Evolutionary conservation across 148 eudicot species (phyloP), one percentile per base, ranked within the genome.

Genomic region (Camellia sinensis): DNA sequence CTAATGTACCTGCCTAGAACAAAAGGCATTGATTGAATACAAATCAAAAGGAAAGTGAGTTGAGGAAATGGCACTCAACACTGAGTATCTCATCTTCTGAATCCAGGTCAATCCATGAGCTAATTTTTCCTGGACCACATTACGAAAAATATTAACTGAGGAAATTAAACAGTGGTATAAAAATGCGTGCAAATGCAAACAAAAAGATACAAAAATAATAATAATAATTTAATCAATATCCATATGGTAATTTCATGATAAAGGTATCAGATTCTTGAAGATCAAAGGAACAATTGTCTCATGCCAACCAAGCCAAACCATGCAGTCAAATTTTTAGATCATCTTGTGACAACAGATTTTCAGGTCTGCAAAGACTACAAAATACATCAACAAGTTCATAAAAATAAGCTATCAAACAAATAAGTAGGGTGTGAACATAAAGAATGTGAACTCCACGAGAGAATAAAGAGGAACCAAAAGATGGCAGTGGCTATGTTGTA

Each of bases 81-180:
- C 18, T 21, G 10, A 96, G 84, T 43, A 83, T 78, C 81, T 91
- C 94, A 82, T 96, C 94, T 67, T 92, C 94, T 11, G 99, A 89
- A 83, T 96, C 99, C 89, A 96, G 89, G 86, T 96, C 98, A 77
- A 96, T 92, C 99, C 99, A 96, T 22, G 97, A 88, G 89, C 99
- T 93, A 78, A 96, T 83, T 86, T 92, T 96, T 59, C 99, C 99
- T 95, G 78, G 17, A 82, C 15, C 46, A 52, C 65, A 77, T 48
- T 1, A 29, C 37, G 37, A 14, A 46, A 73, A 10, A 57, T 40
- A 19, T 57, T 4, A 17, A 50, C 46, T 14, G 57, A 56, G 29
- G 41, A 62, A 2, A 12, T 40, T 8, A 45, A 8, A 53, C 41
- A 21, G 76, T 37, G 67, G 60, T n/a, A 18, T 21, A 74, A 53